Percentiles rank a stretch among this genome's conserved stretches.
phyloP scores from a whole-genome alignment of 768 basidiomycete genomes.

The Termitomyces sp. region DNA sequence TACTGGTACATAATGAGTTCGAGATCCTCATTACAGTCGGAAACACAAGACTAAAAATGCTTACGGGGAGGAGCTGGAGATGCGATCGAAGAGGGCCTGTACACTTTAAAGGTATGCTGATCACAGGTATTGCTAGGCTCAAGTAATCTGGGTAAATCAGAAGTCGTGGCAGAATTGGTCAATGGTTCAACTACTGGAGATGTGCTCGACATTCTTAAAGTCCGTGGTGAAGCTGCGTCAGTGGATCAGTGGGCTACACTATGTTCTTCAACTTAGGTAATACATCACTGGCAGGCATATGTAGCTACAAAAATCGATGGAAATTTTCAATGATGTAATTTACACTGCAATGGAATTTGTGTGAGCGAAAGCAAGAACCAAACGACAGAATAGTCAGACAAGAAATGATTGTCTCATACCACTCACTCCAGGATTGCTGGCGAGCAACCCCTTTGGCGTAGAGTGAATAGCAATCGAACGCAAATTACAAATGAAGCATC shows the following conservation, averaged over 20 bases:
- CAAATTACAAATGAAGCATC: constrained; percentile 82
- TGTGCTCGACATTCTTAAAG: constrained; percentile 7
- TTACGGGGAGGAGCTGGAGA: constrained; percentile 24
- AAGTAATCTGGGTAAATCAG: neutral
- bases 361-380: neutral
- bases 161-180: neutral
- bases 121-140: neutral
- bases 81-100: constrained; percentile 33
- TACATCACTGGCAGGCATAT: constrained; percentile 10
- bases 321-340: neutral
- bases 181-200: constrained; percentile 9
- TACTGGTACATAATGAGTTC: constrained; percentile 19
- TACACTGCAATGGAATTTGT: neutral
- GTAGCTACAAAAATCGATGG: neutral
- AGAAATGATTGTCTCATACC: constrained; percentile 62
- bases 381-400: constrained; percentile 36
- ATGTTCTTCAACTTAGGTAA: constrained; percentile 15
- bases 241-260: constrained; percentile 5
- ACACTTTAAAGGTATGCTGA: constrained; percentile 38
- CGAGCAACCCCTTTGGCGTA: constrained; percentile 70
- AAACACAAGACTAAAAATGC: constrained; percentile 12
- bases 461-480: constrained; percentile 66
- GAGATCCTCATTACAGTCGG: neutral
- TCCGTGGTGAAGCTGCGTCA: neutral
- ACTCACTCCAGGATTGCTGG: constrained; percentile 66